phyloP scores from a whole-genome alignment of 495 filamentous ascomycete genomes.

The Baudoinia panamericana region DNA sequence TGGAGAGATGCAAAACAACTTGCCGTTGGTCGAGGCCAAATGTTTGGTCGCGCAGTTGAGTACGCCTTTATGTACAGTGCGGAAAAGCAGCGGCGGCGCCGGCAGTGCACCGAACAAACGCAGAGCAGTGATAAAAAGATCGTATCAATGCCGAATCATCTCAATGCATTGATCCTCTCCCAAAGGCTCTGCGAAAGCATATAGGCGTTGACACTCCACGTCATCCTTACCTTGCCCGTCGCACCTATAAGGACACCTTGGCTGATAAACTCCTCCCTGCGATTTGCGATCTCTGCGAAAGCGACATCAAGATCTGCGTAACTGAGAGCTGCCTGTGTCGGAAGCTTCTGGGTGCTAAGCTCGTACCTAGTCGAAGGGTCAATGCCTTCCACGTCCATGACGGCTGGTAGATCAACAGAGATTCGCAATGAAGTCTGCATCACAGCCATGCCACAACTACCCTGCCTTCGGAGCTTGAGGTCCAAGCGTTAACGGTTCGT shows the following conservation, averaged over 20 bases:
- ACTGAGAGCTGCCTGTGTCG: neutral
- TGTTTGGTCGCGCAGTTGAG: too few relatives aligned
- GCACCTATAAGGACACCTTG: constrained; percentile 14
- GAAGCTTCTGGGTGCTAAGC: too few relatives aligned
- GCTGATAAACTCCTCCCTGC: constrained; percentile 17
- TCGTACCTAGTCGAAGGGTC: too few relatives aligned
- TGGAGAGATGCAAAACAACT: too few relatives aligned
- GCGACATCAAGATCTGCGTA: constrained; percentile 18
- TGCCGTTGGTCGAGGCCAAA: too few relatives aligned
- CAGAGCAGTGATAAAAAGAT: too few relatives aligned
- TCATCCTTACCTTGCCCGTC: constrained; percentile 16
- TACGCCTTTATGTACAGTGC: too few relatives aligned
- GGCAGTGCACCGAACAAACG: too few relatives aligned
- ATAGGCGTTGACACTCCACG: constrained; percentile 5
- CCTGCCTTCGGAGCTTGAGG: constrained; percentile 15
- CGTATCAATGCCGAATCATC: too few relatives aligned
- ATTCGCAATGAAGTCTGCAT: constrained; percentile 19
- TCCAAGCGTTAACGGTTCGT: constrained; percentile 23
- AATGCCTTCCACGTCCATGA: constrained; percentile 16
- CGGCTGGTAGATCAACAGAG: constrained; percentile 12
- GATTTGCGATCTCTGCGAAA: constrained; percentile 17
- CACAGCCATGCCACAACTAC: constrained; percentile 17
- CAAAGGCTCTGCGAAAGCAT: too few relatives aligned
- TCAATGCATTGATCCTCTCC: too few relatives aligned
- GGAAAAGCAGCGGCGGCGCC: too few relatives aligned